These are phyloP conservation scores for Eruca vesicaria DNA, from an alignment of 441 rosid species.

Conservation along the genomic window DNA sequence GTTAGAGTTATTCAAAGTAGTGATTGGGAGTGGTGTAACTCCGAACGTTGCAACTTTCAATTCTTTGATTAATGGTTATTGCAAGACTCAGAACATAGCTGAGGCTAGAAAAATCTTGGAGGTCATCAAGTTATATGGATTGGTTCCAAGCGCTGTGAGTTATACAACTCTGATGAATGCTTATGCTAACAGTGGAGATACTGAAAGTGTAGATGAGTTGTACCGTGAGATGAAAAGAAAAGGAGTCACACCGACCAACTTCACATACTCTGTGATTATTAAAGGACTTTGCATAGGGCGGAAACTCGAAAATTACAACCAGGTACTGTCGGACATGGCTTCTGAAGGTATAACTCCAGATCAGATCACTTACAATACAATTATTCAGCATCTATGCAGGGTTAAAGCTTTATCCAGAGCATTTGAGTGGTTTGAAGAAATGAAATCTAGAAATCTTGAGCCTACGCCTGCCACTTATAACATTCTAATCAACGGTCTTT, in stretches of 20 bases:
- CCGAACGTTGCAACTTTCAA: conserved; percentile 71
- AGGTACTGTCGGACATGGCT: conserved; percentile 53
- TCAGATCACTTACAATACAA: conserved; percentile 66
- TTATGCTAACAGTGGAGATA: conserved; percentile 51
- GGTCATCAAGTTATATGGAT: conserved; percentile 48
- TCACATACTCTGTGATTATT: conserved; percentile 69
- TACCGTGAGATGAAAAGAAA: conserved; percentile 50
- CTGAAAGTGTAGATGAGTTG: conserved; percentile 39
- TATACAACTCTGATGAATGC: conserved; percentile 80
- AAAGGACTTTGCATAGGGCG: conserved; percentile 62
- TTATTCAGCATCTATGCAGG: conserved; percentile 59
- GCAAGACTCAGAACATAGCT: conserved; percentile 46
- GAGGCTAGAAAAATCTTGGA: conserved; percentile 55
- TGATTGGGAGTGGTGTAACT: conserved; percentile 44
- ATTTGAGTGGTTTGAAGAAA: conserved; percentile 43
- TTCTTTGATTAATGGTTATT: conserved; percentile 68
- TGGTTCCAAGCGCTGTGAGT: conserved; percentile 59
- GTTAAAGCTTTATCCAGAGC: conserved; percentile 43
- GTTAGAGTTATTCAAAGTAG: conserved; percentile 39
- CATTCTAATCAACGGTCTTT: conserved; percentile 62
- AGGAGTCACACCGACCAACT: conserved; percentile 44
- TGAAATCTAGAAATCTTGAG: conserved; percentile 49
- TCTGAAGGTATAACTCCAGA: conserved; percentile 57
- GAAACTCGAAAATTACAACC: conserved; percentile 52
- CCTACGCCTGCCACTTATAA: conserved; percentile 63